Percentiles rank a stretch among this genome's conserved stretches.
These are phyloP conservation scores for Zymoseptoria pseudotritici DNA, from an alignment of 2,329 filamentous ascomycete genomes.

Conservation along the genomic window DNA sequence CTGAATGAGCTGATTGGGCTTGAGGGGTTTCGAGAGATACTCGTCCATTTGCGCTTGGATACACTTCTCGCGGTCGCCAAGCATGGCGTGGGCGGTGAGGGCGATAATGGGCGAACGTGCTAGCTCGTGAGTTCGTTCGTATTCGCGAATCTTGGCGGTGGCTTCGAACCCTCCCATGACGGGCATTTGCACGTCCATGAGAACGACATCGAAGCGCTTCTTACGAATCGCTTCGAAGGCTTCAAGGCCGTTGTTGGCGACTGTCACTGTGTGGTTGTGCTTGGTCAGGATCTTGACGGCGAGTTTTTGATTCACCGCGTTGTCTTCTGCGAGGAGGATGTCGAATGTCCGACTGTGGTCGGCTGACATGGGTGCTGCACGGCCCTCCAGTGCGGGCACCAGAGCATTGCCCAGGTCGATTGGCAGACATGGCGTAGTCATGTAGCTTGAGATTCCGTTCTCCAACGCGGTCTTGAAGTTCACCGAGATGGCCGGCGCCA, in stretches of 20 bases:
- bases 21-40: constrained; percentile 91
- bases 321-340: constrained; percentile 92
- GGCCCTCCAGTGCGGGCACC: constrained; percentile 87
- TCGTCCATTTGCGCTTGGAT: constrained; percentile 99
- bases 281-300: constrained; percentile 97
- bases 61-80: constrained; percentile 95
- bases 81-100: constrained; percentile 95
- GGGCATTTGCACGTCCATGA: constrained; percentile 99
- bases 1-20: constrained; percentile 95
- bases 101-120: constrained; percentile 92
- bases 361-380: constrained; percentile 81
- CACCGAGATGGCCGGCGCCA: constrained; percentile 83
- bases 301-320: constrained; percentile 90
- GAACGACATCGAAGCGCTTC: constrained; percentile 88
- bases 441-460: constrained; percentile 95
- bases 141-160: constrained; percentile 92
- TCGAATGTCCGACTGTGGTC: constrained; percentile 95
- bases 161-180: constrained; percentile 99
- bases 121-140: constrained; percentile 72
- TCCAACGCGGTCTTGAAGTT: constrained; percentile 90
- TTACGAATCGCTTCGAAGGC: constrained; percentile 87
- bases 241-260: constrained; percentile 90
- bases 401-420: constrained; percentile 95
- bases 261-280: constrained; percentile 85
- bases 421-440: constrained; percentile 91